Evolutionary conservation across 192 early-diverging fungal species (phyloP), one percentile per base, ranked within the genome.

Genomic region (Backusella tuberculispora): DNA sequence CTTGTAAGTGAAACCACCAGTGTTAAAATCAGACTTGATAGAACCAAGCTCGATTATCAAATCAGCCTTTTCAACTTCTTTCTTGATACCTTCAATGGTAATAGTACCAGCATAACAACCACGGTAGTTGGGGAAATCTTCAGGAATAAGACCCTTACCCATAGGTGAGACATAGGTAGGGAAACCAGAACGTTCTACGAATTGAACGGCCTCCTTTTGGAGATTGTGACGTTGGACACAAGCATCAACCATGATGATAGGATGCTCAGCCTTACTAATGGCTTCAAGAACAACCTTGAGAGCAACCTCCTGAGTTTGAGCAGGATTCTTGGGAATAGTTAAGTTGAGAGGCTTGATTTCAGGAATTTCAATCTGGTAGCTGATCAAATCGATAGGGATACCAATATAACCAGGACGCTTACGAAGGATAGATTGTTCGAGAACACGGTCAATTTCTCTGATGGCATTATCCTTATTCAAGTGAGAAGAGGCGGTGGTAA

Each of bases 21-120:
- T 86, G 45, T 86, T 86, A 71, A 82, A 85, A 78, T 86, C 85
- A 37, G 82, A 70, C 43, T 85, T 82, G 69, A 85, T 68, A 1
- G 82, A 63, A 10, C 85, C 85, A 48, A 86, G 45, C 24, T 76
- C 76, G 14, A 86, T 26, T 43, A 86, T 79, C 41, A 85, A 69
- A 66, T 86, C 84, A 7, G 77, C 37, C 3, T 64, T 17, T 48
- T 77, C 44, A n/a, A 86, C 76, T 66, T 83, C 85, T 12, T 77
- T 40, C 45, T 69, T 44, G 19, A 85, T 65, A 8, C 78, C 69
- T 13, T 53, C 67, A 21, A 83, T 74, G 8, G 81, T 79, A 24
- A 85, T 72, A 29, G 69, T 44, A 19, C 85, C 85, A 65, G 76
- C 65, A 29, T 85, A 86, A 14, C 69, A 72, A 5, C 85, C 85